Evolutionary conservation across 2,329 filamentous ascomycete species (phyloP).

Genomic region (Cadophora luteo-olivacea): DNA sequence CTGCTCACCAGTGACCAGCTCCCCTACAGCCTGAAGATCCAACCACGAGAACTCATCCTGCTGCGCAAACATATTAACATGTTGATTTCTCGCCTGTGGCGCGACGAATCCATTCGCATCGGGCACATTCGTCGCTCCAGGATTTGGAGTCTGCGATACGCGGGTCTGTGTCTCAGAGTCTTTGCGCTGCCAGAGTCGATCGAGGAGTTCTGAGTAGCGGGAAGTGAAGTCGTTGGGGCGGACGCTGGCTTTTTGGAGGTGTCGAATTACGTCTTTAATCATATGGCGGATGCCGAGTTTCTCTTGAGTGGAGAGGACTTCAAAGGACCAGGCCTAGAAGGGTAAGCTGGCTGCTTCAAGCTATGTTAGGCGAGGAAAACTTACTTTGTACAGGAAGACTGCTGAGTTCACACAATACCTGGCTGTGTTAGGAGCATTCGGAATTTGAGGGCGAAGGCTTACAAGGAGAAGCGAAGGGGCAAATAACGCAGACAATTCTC

Average conservation of each 20-base stretch:
- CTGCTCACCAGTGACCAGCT: constrained; percentile 57
- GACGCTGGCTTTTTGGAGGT: constrained; percentile 62
- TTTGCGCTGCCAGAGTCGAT: constrained; percentile 58
- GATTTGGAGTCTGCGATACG: constrained; percentile 38
- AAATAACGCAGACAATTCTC: constrained; percentile 64
- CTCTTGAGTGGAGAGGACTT: constrained; percentile 61
- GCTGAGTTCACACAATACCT: constrained; percentile 63
- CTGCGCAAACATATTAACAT: constrained; percentile 45
- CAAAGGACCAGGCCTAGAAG: constrained; percentile 59
- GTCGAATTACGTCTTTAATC: constrained; percentile 62
- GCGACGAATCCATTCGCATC: constrained; percentile 13
- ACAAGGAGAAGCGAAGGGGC: constrained; percentile 66
- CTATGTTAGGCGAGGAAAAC: neutral
- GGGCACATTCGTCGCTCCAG: constrained; percentile 1
- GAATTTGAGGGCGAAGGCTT: constrained; percentile 43
- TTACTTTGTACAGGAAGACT: constrained; percentile 67
- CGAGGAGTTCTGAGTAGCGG: constrained; percentile 64
- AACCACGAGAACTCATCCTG: constrained; percentile 67
- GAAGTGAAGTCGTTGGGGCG: constrained; percentile 65
- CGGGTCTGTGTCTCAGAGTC: constrained; percentile 24
- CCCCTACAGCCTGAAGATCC: constrained; percentile 64
- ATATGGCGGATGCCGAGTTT: constrained; percentile 62
- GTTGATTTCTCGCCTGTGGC: constrained; percentile 4
- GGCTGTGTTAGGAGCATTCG: constrained; percentile 3
- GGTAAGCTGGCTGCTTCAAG: constrained; percentile 1